Evolutionary conservation across 179 eudicot species (phyloP).

Genomic region (Corrigiola litoralis): DNA sequence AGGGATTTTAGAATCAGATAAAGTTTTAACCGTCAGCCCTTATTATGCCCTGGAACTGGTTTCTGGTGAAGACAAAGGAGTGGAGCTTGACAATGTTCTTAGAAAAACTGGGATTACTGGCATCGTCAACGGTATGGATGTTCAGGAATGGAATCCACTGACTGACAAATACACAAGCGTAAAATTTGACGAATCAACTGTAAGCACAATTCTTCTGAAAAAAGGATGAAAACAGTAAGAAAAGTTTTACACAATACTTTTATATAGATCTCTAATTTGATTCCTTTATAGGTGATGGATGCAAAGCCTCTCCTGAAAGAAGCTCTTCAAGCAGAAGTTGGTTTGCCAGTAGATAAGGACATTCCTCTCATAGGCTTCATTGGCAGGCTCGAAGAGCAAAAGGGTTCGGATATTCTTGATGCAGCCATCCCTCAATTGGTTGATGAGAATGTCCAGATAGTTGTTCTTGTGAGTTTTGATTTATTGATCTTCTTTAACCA

Average conservation of each 20-base stretch:
- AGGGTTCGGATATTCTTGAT: constrained; percentile 89
- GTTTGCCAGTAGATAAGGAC: constrained; percentile 66
- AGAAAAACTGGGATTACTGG: constrained; percentile 53
- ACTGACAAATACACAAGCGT: constrained; percentile 60
- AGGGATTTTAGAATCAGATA: constrained; percentile 63
- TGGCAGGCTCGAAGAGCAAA: constrained; percentile 97
- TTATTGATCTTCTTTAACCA: neutral
- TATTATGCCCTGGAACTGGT: constrained; percentile 74
- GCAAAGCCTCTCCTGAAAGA: constrained; percentile 81
- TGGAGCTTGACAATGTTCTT: constrained; percentile 59
- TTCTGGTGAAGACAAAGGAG: constrained; percentile 63
- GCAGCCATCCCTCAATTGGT: constrained; percentile 75
- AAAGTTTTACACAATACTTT: too few relatives aligned
- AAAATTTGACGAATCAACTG: constrained; percentile 67
- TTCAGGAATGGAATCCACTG: constrained; percentile 86
- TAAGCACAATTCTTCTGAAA: constrained; percentile 23
- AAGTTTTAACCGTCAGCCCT: constrained; percentile 81
- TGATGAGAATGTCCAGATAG: constrained; percentile 65
- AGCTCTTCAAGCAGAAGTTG: constrained; percentile 90
- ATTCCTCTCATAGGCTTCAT: constrained; percentile 93
- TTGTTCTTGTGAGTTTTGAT: constrained; percentile 57
- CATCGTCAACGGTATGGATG: constrained; percentile 86
- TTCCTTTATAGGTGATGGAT: constrained; percentile 51
- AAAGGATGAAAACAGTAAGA: too few relatives aligned
- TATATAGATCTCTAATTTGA: neutral